Conservation (phyloP, 2,329 filamentous ascomycete species). For the Podosphaera fusca region DNA sequence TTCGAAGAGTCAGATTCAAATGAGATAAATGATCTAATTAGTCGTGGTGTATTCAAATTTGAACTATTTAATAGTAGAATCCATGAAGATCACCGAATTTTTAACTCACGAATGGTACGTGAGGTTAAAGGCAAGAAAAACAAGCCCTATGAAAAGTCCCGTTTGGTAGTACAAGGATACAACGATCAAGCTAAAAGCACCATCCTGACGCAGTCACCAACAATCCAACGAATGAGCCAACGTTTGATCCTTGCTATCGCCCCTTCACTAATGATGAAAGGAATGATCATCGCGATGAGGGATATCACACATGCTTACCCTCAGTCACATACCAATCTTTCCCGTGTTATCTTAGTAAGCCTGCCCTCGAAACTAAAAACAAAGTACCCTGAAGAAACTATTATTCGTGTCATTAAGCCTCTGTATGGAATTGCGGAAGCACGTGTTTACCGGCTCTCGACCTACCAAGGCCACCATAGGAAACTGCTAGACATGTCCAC, state of each 20-base stretch:
- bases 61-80: not conserved
- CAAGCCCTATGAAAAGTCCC: constrained; percentile 1
- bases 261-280: not conserved
- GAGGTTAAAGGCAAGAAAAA: not conserved
- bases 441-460: not conserved
- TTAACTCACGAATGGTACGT: not conserved
- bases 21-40: not conserved
- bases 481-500: no score
- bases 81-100: not conserved
- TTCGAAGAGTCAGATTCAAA: not conserved
- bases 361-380: not conserved
- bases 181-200: constrained; percentile 3
- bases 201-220: constrained; percentile 5
- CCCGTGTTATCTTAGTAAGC: not conserved
- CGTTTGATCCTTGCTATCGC: constrained; percentile 1
- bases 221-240: constrained; percentile 3
- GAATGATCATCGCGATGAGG: not conserved
- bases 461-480: constrained; percentile 1
- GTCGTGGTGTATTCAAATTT: not conserved
- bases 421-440: constrained; percentile 1
- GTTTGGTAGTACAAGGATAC: constrained; percentile 2
- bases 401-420: not conserved
- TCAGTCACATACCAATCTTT: not conserved
- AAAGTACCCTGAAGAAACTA: not conserved
- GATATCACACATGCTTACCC: constrained; percentile 2